phyloP scores from a whole-genome alignment of 1,284 basidiomycete species.

The Microbotryum violaceum region DNA sequence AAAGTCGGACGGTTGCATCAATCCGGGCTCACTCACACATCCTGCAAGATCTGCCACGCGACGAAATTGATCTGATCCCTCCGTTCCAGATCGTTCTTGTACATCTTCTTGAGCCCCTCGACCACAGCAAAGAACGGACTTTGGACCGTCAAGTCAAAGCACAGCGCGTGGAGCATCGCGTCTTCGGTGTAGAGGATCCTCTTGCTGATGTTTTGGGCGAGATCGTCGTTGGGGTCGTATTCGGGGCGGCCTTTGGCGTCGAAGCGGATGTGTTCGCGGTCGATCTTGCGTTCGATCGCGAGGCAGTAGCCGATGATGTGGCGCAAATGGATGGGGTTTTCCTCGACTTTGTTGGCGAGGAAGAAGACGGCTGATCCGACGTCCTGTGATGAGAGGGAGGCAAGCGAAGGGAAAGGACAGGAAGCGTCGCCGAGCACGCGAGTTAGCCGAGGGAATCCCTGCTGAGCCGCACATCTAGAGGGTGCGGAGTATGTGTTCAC shows the following conservation, averaged over 20 bases:
- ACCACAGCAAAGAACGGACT: constrained; percentile 31
- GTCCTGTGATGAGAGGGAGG: not conserved
- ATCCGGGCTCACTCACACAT: constrained; percentile 31
- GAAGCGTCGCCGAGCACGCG: not conserved
- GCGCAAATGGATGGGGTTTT: constrained; percentile 27
- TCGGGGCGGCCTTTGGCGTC: not conserved
- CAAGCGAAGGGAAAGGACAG: not conserved
- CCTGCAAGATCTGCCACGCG: constrained; percentile 25
- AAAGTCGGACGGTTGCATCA: too few relatives aligned
- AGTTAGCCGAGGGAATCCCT: not conserved
- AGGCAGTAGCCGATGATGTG: constrained; percentile 25
- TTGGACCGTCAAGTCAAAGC: constrained; percentile 35
- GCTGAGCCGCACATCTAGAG: not conserved
- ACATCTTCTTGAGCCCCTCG: constrained; percentile 7
- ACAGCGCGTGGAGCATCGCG: constrained; percentile 31
- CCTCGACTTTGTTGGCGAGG: constrained; percentile 37
- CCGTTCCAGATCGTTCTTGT: constrained; percentile 4
- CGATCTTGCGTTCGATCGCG: constrained; percentile 11
- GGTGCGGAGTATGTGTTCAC: constrained; percentile 6
- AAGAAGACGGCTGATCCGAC: constrained; percentile 32
- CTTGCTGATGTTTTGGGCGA: constrained; percentile 13
- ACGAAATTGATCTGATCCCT: constrained; percentile 7
- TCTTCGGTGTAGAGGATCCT: constrained; percentile 34
- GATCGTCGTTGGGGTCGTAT: not conserved
- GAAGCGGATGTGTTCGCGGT: not conserved